These are phyloP conservation scores for Kwoniella newhampshirensis DNA, from an alignment of 768 basidiomycete genomes.

Conservation along the genomic window DNA sequence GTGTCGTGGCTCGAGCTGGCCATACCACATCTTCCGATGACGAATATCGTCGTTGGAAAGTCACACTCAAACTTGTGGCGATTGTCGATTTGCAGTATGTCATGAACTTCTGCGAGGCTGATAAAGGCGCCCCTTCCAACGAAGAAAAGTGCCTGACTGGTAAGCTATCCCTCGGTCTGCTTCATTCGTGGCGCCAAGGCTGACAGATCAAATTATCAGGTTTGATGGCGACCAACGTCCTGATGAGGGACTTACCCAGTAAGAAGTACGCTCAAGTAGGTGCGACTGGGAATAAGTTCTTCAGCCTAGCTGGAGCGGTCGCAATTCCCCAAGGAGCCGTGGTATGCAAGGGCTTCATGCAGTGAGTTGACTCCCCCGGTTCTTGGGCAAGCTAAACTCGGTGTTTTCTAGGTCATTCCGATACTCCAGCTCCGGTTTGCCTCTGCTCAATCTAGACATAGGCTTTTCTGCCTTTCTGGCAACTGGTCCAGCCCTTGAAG, in stretches of 20 bases:
- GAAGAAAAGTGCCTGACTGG: constrained; percentile 44
- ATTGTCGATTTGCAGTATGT: constrained; percentile 43
- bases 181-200: background rate
- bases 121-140: constrained; percentile 18
- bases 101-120: constrained; percentile 41
- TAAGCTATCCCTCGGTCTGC: constrained; percentile 4
- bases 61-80: constrained; percentile 47
- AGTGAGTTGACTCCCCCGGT: constrained; percentile 29
- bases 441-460: constrained; percentile 50
- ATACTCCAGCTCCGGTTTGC: constrained; percentile 43
- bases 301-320: constrained; percentile 39
- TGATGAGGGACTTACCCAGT: constrained; percentile 47
- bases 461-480: constrained; percentile 52
- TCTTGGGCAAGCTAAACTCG: background rate
- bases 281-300: constrained; percentile 50
- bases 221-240: constrained; percentile 52
- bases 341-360: constrained; percentile 52
- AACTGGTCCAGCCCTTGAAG: constrained; percentile 46
- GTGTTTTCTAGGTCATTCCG: constrained; percentile 53
- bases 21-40: constrained; percentile 38
- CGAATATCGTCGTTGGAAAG: constrained; percentile 41
- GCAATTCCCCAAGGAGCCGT: constrained; percentile 48
- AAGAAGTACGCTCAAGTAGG: constrained; percentile 47
- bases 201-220: constrained; percentile 14
- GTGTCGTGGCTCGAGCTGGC: constrained; percentile 15